Percentiles rank a stretch among this genome's conserved stretches.
These are phyloP conservation scores for Phellopilus nigrolimitatus DNA, from an alignment of 1,284 basidiomycete genomes.

Conservation along the genomic window DNA sequence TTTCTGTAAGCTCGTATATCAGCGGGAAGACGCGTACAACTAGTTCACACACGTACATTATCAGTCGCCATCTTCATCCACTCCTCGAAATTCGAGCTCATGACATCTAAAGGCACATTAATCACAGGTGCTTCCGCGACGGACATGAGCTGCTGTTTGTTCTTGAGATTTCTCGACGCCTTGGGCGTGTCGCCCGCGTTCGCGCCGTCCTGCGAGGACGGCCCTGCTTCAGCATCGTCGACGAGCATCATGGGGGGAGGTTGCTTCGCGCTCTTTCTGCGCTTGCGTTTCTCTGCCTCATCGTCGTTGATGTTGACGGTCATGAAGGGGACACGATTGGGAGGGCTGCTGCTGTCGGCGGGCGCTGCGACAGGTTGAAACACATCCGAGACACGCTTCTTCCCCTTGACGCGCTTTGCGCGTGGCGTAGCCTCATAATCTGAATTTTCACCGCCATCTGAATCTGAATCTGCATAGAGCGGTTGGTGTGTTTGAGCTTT, in stretches of 20 bases:
- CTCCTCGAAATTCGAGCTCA: slow-evolving; percentile 91
- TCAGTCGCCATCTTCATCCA: slow-evolving; percentile 99
- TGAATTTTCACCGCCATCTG: slow-evolving; percentile 20
- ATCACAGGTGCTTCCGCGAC: slow-evolving; percentile 54
- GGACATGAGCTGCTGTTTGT: slow-evolving; percentile 61
- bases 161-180: slow-evolving; percentile 37
- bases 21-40: slow-evolving; percentile 1
- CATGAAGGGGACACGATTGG: slow-evolving; percentile 19
- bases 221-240: slow-evolving; percentile 50
- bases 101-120: slow-evolving; percentile 68
- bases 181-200: slow-evolving; percentile 36
- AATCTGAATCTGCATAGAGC: slow-evolving; percentile 21
- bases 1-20: slow-evolving; percentile 61
- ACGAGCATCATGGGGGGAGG: slow-evolving; percentile 28
- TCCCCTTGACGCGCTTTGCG: slow-evolving; percentile 18
- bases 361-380: slow-evolving; percentile 7
- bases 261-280: slow-evolving; percentile 68
- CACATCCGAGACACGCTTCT: slow-evolving; percentile 25
- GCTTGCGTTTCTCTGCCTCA: slow-evolving; percentile 68
- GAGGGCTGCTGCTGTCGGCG: slow-evolving; percentile 18
- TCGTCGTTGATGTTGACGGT: slow-evolving; percentile 67
- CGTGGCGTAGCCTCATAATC: slow-evolving; percentile 18
- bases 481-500: slow-evolving; percentile 12
- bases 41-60: slow-evolving; percentile 64
- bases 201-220: slow-evolving; percentile 36